Evolutionary conservation across 1,284 basidiomycete genomes (phyloP), one percentile per base, ranked within the genome.

Genomic region (Omphalotus olearius): DNA sequence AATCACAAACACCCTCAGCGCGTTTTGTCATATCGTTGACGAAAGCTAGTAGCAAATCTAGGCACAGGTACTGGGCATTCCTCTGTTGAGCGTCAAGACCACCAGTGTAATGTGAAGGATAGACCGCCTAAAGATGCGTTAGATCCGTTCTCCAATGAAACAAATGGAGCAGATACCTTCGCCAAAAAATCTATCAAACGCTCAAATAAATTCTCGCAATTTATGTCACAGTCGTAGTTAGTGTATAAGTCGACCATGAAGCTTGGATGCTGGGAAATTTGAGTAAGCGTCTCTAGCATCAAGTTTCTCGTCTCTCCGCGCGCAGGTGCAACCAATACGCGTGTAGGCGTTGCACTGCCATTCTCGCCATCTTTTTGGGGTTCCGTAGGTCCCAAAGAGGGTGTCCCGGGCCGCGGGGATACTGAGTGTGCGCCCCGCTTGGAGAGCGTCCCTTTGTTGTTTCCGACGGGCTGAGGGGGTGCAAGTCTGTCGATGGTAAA

Each of bases 181-280:
- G 90, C 92, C 56, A 98, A 72, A 69, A 98, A 98, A 17, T 87
- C 86, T 52, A 97, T 75, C n/a, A 98, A 69, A 6, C 91, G 77
- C 65, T 98, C 94, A 62, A 96, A 98, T 53, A 99, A 71, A 65
- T 99, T 95, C 71, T 98, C 95, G 68, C 91, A 95, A 63, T 98
- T 95, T 57, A 91, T 85, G 62, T 98, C 91, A 65, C 94, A 98
- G 66, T 99, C 97, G 68, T 97, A 99, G 68, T 99, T 99, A 53
- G 85, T 79, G 74, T 93, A 99, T 9, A 98, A 74, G 64, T 98
- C 93, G 42, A 97, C 92, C 87, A 98, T 93, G 69, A 96, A 95
- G 62, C 87, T 88, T 1, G 88, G 81, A 60, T 88, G 81, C 4
- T 86, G 77, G 26, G 88, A 86, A 45, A 98, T 82, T 54, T 93